These are phyloP conservation scores for Pythium phragmitis DNA, from an alignment of 352 stramenopile genomes.

Conservation along the genomic window DNA sequence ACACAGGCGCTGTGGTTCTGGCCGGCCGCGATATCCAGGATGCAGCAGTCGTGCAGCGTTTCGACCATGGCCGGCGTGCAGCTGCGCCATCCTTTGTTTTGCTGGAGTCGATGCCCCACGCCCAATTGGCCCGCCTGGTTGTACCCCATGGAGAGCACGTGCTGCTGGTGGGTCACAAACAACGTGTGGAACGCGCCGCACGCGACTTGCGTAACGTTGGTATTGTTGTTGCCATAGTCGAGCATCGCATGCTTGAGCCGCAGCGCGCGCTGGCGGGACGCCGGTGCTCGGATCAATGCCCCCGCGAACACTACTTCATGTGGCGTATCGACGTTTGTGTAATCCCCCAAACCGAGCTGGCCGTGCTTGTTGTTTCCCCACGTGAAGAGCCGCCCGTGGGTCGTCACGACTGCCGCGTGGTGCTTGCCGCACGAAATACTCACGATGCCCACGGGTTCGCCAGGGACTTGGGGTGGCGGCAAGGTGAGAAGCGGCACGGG, in stretches of 20 bases:
- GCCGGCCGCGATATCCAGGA: slow-evolving; percentile 66
- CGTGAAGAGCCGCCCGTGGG: slow-evolving; percentile 60
- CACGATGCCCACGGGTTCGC: slow-evolving; percentile 42
- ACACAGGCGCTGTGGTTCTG: slow-evolving; percentile 76
- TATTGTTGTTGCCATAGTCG: slow-evolving; percentile 37
- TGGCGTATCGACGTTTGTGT: slow-evolving; percentile 37
- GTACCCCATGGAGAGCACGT: slow-evolving; percentile 75
- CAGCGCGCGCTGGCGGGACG: slow-evolving; percentile 47
- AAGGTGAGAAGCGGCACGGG: slow-evolving; percentile 41
- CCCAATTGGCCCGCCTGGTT: slow-evolving; percentile 78
- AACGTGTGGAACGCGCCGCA: slow-evolving; percentile 72
- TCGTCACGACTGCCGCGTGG: slow-evolving; percentile 62
- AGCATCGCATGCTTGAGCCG: slow-evolving; percentile 59
- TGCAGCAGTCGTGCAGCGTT: slow-evolving; percentile 47
- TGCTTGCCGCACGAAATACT: slow-evolving; percentile 72
- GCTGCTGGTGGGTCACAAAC: slow-evolving; percentile 75
- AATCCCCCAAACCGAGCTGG: slow-evolving; percentile 65
- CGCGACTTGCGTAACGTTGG: slow-evolving; percentile 65
- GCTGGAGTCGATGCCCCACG: slow-evolving; percentile 58
- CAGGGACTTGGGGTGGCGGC: slow-evolving; percentile 28
- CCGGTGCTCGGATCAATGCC: slow-evolving; percentile 28
- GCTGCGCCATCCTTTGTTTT: slow-evolving; percentile 66
- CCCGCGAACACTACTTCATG: slow-evolving; percentile 57
- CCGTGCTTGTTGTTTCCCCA: slow-evolving; percentile 79
- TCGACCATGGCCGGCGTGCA: slow-evolving; percentile 56